These are phyloP conservation scores for Melanomma pulvis-pyrius DNA, from an alignment of 495 filamentous ascomycete genomes.

Conservation along the genomic window DNA sequence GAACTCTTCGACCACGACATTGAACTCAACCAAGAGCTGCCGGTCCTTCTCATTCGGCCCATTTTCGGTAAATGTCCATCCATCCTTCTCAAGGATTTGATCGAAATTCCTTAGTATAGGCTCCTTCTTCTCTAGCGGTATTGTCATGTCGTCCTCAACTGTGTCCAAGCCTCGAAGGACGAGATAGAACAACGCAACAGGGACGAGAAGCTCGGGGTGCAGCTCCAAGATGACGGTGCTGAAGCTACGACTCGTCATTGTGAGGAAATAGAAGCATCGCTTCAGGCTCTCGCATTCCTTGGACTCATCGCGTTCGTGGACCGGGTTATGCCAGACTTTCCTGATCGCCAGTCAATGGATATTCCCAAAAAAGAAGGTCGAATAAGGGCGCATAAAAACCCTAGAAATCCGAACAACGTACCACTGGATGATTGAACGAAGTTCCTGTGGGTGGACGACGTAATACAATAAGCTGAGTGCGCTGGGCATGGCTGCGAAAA, in stretches of 20 bases:
- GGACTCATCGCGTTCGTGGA: conserved; percentile 75
- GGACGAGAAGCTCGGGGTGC: conserved; percentile 87
- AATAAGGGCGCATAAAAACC: no score
- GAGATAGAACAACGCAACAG: conserved; percentile 92
- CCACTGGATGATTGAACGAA: conserved; percentile 93
- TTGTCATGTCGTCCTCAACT: conserved; percentile 97
- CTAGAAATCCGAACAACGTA: conserved; percentile 42
- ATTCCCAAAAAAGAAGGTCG: not conserved
- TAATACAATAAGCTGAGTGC: conserved; percentile 70
- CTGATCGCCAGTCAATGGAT: conserved; percentile 50
- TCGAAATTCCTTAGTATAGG: conserved; percentile 83
- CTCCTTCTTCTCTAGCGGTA: conserved; percentile 78
- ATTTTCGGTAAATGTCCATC: conserved; percentile 86
- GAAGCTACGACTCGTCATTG: conserved; percentile 91
- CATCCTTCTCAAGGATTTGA: conserved; percentile 73
- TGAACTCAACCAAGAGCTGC: conserved; percentile 87
- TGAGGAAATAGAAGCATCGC: conserved; percentile 82
- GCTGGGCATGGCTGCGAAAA: conserved; percentile 52
- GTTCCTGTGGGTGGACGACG: conserved; percentile 72
- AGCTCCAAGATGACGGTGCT: conserved; percentile 91
- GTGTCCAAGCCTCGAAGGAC: conserved; percentile 89
- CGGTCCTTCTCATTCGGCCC: conserved; percentile 93
- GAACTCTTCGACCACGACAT: conserved; percentile 82
- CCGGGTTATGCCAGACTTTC: conserved; percentile 95
- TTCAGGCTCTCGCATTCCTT: conserved; percentile 74